phyloP scores from a whole-genome alignment of 306 rosid species.

The Quercus rubra region DNA sequence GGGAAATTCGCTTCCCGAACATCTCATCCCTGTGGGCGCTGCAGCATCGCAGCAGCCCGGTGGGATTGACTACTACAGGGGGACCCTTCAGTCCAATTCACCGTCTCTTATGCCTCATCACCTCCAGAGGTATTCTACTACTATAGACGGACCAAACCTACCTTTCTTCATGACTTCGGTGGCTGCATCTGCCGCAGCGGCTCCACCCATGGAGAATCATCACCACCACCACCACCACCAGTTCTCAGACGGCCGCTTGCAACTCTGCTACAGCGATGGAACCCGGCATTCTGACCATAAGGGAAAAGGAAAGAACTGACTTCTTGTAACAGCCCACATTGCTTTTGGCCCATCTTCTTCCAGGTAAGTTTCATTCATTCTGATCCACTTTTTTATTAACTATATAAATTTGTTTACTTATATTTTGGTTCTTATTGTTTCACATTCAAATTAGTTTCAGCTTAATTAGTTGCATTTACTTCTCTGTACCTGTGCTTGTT shows the following conservation, averaged over 20 bases:
- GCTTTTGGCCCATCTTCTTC: slow-evolving; percentile 29
- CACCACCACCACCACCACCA: slow-evolving; percentile 43
- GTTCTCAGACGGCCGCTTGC: slow-evolving; percentile 68
- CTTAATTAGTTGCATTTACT: neutral
- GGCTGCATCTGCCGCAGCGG: slow-evolving; percentile 12
- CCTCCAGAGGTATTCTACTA: slow-evolving; percentile 68
- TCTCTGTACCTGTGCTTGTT: slow-evolving; percentile 10
- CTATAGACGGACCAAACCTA: slow-evolving; percentile 65
- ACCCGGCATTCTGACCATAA: slow-evolving; percentile 71
- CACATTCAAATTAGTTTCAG: neutral
- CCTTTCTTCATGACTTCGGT: slow-evolving; percentile 56
- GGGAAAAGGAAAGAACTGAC: slow-evolving; percentile 72
- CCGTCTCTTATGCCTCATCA: slow-evolving; percentile 76
- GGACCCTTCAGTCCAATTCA: slow-evolving; percentile 99
- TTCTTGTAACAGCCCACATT: slow-evolving; percentile 14
- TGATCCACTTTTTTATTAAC: neutral
- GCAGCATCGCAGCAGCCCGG: slow-evolving; percentile 38
- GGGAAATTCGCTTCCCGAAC: slow-evolving; percentile 33
- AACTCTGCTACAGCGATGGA: slow-evolving; percentile 68
- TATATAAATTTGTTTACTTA: neutral
- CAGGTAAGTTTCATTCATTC: slow-evolving; percentile 34
- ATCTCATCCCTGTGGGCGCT: slow-evolving; percentile 53
- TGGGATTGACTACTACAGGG: slow-evolving; percentile 69
- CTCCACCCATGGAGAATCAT: slow-evolving; percentile 62
- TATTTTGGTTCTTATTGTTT: neutral